Evolutionary conservation across 352 stramenopile genomes (phyloP).

Genomic region (Labyrinthula sp.): DNA sequence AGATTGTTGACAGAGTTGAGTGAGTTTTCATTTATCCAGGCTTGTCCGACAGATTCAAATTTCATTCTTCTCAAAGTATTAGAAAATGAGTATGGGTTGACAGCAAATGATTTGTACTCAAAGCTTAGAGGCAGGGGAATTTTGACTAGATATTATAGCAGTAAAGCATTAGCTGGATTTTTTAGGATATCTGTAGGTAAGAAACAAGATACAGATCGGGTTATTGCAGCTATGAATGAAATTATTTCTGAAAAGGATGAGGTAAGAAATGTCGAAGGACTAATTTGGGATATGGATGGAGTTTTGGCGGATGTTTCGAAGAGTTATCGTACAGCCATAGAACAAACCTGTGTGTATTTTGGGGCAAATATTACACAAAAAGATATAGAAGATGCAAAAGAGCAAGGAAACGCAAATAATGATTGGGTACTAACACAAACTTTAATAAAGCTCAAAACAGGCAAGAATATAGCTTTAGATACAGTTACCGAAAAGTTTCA

Average conservation of each 20-base stretch:
- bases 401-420: slow-evolving; percentile 81
- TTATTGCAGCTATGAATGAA: slow-evolving; percentile 21
- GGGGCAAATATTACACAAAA: slow-evolving; percentile 55
- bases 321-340: slow-evolving; percentile 74
- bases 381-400: slow-evolving; percentile 65
- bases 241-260: background rate
- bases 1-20: slow-evolving; percentile 20
- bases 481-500: slow-evolving; percentile 76
- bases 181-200: slow-evolving; percentile 24
- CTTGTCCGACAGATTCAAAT: slow-evolving; percentile 25
- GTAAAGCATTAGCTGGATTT: slow-evolving; percentile 23
- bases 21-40: slow-evolving; percentile 17
- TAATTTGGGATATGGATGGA: slow-evolving; percentile 89
- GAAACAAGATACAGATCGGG: slow-evolving; percentile 22
- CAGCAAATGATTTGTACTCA: slow-evolving; percentile 9
- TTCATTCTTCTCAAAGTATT: slow-evolving; percentile 30
- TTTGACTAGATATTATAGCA: slow-evolving; percentile 29
- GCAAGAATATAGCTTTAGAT: slow-evolving; percentile 45
- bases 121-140: slow-evolving; percentile 19
- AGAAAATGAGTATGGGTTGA: slow-evolving; percentile 4
- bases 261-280: slow-evolving; percentile 37
- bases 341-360: slow-evolving; percentile 59
- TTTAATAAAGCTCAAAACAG: slow-evolving; percentile 44
- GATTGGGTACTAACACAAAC: slow-evolving; percentile 82
- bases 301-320: slow-evolving; percentile 78